phyloP scores from a whole-genome alignment of 306 rosid species.

The Malus sylvestris region DNA sequence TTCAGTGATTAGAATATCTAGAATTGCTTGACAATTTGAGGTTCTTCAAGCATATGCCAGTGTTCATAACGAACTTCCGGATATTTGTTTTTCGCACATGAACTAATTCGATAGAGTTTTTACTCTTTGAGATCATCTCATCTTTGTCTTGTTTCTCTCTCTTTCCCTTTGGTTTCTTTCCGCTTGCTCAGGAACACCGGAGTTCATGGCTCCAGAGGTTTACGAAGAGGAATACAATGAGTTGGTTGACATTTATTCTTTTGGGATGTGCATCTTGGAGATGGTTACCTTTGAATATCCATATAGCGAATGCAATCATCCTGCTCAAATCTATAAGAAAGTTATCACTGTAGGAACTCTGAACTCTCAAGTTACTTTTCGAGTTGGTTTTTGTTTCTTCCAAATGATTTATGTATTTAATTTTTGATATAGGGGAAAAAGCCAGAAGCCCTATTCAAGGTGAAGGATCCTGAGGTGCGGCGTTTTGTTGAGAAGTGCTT shows the following conservation, averaged over 20 bases:
- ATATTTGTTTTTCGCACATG: background rate
- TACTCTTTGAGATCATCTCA: background rate
- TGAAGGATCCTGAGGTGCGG: conserved; percentile 64
- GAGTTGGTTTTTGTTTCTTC: background rate
- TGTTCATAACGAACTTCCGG: background rate
- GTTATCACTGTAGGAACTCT: conserved; percentile 60
- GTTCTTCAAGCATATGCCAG: background rate
- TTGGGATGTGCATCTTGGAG: conserved; percentile 98
- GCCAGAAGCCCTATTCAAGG: conserved; percentile 78
- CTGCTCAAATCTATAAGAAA: conserved; percentile 96
- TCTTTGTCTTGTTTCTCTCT: background rate
- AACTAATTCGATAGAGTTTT: background rate
- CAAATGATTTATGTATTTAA: conserved; percentile 4
- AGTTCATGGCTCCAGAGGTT: conserved; percentile 98
- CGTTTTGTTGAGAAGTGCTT: conserved; percentile 85
- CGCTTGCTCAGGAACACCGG: conserved; percentile 77
- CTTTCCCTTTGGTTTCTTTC: background rate
- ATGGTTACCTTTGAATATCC: conserved; percentile 97
- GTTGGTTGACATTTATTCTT: conserved; percentile 87
- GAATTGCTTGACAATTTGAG: background rate
- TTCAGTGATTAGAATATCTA: background rate
- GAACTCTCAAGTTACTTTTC: conserved; percentile 1
- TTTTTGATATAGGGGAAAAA: conserved; percentile 59
- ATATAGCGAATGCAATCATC: conserved; percentile 87
- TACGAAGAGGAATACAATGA: conserved; percentile 94